A percentile compares a stretch with the other conserved stretches of the same genome.
Conservation (phyloP, 1,284 basidiomycete species). For the Marasmius fiardii region DNA sequence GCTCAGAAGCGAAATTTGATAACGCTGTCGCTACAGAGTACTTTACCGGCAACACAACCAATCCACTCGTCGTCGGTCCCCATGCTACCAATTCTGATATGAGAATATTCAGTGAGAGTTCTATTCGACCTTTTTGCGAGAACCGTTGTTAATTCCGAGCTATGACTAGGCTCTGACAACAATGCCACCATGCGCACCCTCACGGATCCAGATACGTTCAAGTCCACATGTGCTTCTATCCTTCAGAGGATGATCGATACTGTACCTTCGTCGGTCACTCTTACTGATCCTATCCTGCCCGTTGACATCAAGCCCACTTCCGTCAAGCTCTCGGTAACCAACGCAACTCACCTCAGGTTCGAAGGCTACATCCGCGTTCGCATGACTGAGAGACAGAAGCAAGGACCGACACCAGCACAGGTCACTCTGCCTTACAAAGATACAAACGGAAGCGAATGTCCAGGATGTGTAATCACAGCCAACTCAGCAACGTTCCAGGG, state of each 20-base stretch:
- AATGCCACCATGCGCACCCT: background rate
- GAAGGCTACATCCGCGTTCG: slow-evolving; percentile 1
- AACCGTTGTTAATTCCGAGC: background rate
- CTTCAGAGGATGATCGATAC: slow-evolving; percentile 1
- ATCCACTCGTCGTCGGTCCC: background rate
- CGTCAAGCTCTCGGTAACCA: background rate
- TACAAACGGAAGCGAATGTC: background rate
- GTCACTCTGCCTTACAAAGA: background rate
- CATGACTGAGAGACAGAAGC: background rate
- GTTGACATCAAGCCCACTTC: background rate
- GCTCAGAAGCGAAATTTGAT: background rate
- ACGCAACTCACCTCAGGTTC: background rate
- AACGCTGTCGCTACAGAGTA: background rate
- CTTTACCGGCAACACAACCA: background rate
- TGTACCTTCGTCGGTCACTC: background rate
- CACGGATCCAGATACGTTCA: background rate
- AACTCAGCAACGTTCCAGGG: background rate
- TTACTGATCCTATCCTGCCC: background rate
- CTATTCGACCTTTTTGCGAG: background rate
- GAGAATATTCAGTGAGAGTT: background rate
- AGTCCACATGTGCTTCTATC: background rate
- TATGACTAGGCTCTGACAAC: background rate
- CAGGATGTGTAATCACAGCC: background rate
- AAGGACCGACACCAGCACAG: background rate
- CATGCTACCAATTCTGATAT: background rate